Conservation (phyloP, 2,329 filamentous ascomycete genomes). For the Pseudogymnoascus pannorum region DNA sequence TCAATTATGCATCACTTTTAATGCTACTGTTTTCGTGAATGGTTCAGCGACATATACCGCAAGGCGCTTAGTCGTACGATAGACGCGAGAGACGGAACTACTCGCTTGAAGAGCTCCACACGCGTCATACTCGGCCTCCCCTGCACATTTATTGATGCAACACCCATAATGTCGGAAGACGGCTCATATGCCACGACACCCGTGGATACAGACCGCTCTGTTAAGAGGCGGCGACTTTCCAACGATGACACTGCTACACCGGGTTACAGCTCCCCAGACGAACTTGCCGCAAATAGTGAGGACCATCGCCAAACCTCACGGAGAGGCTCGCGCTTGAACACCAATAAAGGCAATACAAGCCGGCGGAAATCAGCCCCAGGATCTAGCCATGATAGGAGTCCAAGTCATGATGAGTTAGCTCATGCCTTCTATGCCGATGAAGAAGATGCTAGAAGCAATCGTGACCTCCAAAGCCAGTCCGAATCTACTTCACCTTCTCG, state of each 20-base stretch:
- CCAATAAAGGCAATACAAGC: background rate
- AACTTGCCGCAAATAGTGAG: slow-evolving; percentile 25
- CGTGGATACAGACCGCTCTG: background rate
- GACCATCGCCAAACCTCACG: slow-evolving; percentile 29
- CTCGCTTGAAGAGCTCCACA: background rate
- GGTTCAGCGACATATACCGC: background rate
- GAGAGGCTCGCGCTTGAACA: slow-evolving; percentile 28
- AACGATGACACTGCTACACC: slow-evolving; percentile 36
- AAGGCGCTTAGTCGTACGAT: background rate
- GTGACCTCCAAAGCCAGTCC: background rate
- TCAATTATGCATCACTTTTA: slow-evolving; percentile 1
- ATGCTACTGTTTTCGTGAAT: background rate
- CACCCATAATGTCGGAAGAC: slow-evolving; percentile 1
- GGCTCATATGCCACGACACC: background rate
- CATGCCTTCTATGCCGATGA: slow-evolving; percentile 19
- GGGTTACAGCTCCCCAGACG: slow-evolving; percentile 41
- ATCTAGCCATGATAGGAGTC: slow-evolving; percentile 1
- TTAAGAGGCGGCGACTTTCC: slow-evolving; percentile 25
- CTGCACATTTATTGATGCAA: background rate
- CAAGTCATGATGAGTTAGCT: slow-evolving; percentile 24
- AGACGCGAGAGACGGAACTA: background rate
- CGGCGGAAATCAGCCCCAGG: background rate
- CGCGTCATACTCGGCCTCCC: background rate
- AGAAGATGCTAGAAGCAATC: slow-evolving; percentile 1
- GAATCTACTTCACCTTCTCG: slow-evolving; percentile 18